phyloP scores from a whole-genome alignment of 306 rosid genomes.

The Cajanus cajan region DNA sequence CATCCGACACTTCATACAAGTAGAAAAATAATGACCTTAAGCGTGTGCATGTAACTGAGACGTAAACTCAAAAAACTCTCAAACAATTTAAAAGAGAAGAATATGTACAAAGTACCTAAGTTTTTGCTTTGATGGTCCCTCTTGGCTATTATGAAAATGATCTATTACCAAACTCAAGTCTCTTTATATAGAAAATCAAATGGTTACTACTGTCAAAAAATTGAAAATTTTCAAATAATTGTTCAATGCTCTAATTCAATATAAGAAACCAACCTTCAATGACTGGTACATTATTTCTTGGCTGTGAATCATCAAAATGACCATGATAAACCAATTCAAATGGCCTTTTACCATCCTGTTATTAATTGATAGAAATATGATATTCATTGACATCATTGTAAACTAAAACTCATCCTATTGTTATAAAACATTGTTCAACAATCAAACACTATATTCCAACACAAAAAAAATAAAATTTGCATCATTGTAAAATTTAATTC shows the following conservation, averaged over 20 bases:
- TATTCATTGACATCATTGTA: neutral
- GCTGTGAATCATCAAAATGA: slow-evolving; percentile 95
- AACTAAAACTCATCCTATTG: no score
- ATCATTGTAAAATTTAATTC: slow-evolving; percentile 11
- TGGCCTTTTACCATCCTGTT: slow-evolving; percentile 96
- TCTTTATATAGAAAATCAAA: slow-evolving; percentile 35
- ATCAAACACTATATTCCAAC: no score
- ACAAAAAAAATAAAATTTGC: neutral
- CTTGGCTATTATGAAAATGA: slow-evolving; percentile 82
- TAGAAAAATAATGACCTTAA: slow-evolving; percentile 18
- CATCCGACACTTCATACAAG: slow-evolving; percentile 80
- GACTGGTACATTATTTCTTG: slow-evolving; percentile 64
- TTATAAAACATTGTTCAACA: no score
- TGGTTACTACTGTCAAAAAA: slow-evolving; percentile 25
- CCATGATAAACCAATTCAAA: slow-evolving; percentile 94
- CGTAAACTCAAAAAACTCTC: slow-evolving; percentile 8
- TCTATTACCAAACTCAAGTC: slow-evolving; percentile 83
- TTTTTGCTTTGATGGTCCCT: slow-evolving; percentile 58
- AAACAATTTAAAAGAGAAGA: slow-evolving; percentile 23
- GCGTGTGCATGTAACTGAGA: slow-evolving; percentile 3
- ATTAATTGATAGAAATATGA: slow-evolving; percentile 13
- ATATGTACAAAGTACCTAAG: slow-evolving; percentile 53
- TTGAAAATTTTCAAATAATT: slow-evolving; percentile 18
- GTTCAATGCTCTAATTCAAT: slow-evolving; percentile 8
- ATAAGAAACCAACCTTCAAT: slow-evolving; percentile 70